A percentile compares a stretch with the other conserved stretches of the same genome.
phyloP scores from a whole-genome alignment of 495 filamentous ascomycete species.

The Aspergillus bertholletiae region DNA sequence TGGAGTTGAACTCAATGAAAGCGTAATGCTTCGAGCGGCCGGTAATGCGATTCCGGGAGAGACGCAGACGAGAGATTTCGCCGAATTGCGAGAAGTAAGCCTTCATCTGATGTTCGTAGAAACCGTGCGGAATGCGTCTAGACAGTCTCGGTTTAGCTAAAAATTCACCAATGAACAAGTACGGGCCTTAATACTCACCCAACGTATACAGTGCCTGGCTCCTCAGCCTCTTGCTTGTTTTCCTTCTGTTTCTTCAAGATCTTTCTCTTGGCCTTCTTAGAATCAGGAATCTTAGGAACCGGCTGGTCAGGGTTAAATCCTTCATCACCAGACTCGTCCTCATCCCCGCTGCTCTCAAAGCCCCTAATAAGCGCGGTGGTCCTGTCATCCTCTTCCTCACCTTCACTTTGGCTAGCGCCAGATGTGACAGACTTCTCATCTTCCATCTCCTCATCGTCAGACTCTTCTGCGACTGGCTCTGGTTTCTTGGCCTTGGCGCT shows the following conservation, averaged over 20 bases:
- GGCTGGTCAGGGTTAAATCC: slow-evolving; percentile 54
- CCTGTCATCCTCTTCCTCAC: slow-evolving; percentile 58
- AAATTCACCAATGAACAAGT: background rate
- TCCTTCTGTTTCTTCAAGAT: slow-evolving; percentile 48
- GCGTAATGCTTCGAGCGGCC: slow-evolving; percentile 88
- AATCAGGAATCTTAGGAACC: slow-evolving; percentile 57
- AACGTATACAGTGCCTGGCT: slow-evolving; percentile 81
- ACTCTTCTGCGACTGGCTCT: slow-evolving; percentile 27
- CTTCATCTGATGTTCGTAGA: slow-evolving; percentile 95
- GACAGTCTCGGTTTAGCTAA: slow-evolving; percentile 16
- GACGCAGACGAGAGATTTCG: slow-evolving; percentile 70
- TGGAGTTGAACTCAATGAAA: slow-evolving; percentile 82
- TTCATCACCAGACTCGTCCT: slow-evolving; percentile 49
- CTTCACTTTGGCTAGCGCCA: slow-evolving; percentile 34
- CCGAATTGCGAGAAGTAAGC: slow-evolving; percentile 96
- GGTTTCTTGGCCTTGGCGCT: slow-evolving; percentile 29
- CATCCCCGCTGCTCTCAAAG: slow-evolving; percentile 77
- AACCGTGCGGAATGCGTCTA: slow-evolving; percentile 84
- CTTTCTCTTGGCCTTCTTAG: slow-evolving; percentile 60
- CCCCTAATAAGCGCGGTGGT: slow-evolving; percentile 67
- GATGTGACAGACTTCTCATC: slow-evolving; percentile 20
- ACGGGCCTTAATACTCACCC: slow-evolving; percentile 43
- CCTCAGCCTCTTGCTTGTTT: slow-evolving; percentile 34
- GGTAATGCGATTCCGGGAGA: slow-evolving; percentile 87
- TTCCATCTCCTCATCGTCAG: slow-evolving; percentile 17